A percentile compares a stretch with the other conserved stretches of the same genome.
These are phyloP conservation scores for Ustilago xerochloae DNA, from an alignment of 1,284 basidiomycete genomes.

Conservation along the genomic window DNA sequence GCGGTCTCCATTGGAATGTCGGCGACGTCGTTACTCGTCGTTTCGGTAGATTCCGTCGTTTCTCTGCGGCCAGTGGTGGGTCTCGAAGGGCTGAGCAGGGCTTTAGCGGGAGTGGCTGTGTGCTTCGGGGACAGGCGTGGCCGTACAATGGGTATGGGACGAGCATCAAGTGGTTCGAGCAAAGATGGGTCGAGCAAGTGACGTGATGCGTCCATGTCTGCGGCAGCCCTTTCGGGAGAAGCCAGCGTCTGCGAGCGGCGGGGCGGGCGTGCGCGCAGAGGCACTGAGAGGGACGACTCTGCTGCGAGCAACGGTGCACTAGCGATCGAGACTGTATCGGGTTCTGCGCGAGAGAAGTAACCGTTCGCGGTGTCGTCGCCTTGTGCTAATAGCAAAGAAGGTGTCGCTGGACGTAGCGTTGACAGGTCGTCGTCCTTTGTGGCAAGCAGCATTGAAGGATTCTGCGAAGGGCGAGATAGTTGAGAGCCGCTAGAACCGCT, in stretches of 20 bases:
- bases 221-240: conserved; percentile 38
- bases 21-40: neutral
- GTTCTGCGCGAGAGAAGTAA: conserved; percentile 13
- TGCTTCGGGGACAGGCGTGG: conserved; percentile 4
- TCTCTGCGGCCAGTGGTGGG: neutral
- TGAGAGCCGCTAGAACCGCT: neutral
- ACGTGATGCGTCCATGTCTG: conserved; percentile 16
- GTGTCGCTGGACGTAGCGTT: conserved; percentile 32
- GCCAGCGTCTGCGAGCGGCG: conserved; percentile 40
- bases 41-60: neutral
- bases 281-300: neutral
- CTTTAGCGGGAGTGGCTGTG: conserved; percentile 5
- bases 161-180: conserved; percentile 41
- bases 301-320: conserved; percentile 20
- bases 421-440: conserved; percentile 1
- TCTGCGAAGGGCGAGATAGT: neutral
- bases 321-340: conserved; percentile 6
- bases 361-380: conserved; percentile 1
- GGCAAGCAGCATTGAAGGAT: conserved; percentile 6
- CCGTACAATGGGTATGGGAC: conserved; percentile 35
- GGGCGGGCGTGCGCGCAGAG: conserved; percentile 4
- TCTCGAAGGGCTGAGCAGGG: conserved; percentile 1
- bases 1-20: conserved; percentile 4
- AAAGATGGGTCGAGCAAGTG: conserved; percentile 25
- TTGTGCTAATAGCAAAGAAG: conserved; percentile 33